Base-by-base conservation (phyloP, 495 filamentous ascomycete species). In the Penicillium roqueforti region DNA sequence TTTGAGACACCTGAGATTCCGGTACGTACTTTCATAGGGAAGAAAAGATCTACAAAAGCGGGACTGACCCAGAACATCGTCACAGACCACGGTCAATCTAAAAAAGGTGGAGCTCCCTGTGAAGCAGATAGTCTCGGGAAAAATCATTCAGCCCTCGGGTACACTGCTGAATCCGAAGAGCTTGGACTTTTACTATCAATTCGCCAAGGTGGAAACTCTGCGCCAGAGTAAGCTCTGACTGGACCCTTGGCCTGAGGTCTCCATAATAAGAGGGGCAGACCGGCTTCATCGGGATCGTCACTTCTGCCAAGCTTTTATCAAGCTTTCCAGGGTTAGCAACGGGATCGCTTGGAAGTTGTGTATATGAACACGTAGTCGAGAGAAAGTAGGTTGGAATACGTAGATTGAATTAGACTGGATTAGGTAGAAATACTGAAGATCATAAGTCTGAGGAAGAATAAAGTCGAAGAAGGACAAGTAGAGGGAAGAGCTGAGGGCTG, bases 41-140 rank as follows among this genome's bases (percentile, higher is more conserved):
- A 45, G 13, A 45, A 25, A 19, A 45, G n/a, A 28, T 28, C 14
- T 6, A 25, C 38, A 39, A 28, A 56, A 39, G 25, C 23, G 40
- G n/a, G 19, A 32, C 47, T 54, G 34, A 49, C 31, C 47, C 51
- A 46, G 9, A 37, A 60, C 18, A 42, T 23, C 31, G 13, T 40
- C 19, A 54, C 58, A 89, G 85, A 87, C 83, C 1, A 92, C 89
- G 6, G 83, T 93, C 50, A 93, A 92, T 67, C 65, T 87, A 18
- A 93, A 92, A 65, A 93, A 93, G 67, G 88, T 93, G 19, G 89
- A 93, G 62, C 63, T 93, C 9, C 87, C 89, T 2, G 86, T 93
- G 22, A 93, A 91, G 74, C 86, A 89, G 69, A 91, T 92, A 51
- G 83, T 93, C 1, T 88, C 81, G 0, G 89, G 89, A 0, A 81